Percentiles rank a stretch among this genome's conserved stretches.
These are phyloP conservation scores for Botrytis tulipae DNA, from an alignment of 2,329 filamentous ascomycete genomes.

Conservation along the genomic window DNA sequence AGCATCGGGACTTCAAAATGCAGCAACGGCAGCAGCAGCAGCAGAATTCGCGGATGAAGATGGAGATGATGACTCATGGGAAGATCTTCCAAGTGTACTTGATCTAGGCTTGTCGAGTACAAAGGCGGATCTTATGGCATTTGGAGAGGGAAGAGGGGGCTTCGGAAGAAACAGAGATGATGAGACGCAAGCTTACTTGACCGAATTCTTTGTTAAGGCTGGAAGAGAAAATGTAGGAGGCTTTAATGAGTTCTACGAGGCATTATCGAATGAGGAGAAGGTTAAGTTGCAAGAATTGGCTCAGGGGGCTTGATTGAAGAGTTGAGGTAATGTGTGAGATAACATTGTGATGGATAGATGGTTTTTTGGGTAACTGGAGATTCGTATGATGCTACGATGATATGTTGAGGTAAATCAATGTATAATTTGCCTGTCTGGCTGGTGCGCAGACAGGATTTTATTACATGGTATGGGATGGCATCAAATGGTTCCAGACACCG, in stretches of 20 bases:
- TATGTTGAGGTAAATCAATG: neutral
- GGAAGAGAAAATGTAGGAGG: slow-evolving; percentile 39
- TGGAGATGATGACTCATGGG: slow-evolving; percentile 81
- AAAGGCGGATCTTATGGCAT: slow-evolving; percentile 79
- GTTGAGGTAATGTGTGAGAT: neutral
- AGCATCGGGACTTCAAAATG: slow-evolving; percentile 64
- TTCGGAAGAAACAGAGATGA: slow-evolving; percentile 72
- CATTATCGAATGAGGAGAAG: slow-evolving; percentile 45
- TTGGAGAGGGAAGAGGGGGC: slow-evolving; percentile 56
- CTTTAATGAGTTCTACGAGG: slow-evolving; percentile 41
- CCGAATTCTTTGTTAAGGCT: slow-evolving; percentile 69
- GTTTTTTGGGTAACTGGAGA: neutral
- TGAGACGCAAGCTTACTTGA: slow-evolving; percentile 82
- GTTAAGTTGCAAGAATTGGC: slow-evolving; percentile 47
- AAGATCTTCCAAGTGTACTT: slow-evolving; percentile 75
- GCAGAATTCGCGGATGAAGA: slow-evolving; percentile 59
- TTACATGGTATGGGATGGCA: neutral
- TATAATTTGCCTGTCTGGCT: neutral
- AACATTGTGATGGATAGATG: neutral
- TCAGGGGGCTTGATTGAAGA: slow-evolving; percentile 21
- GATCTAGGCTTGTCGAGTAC: slow-evolving; percentile 71
- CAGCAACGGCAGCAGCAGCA: slow-evolving; percentile 60
- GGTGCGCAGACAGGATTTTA: neutral
- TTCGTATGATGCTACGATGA: neutral
- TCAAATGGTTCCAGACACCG: neutral